Evolutionary conservation across 306 rosid genomes (phyloP).

Genomic region (Hippophae gyantsensis): DNA sequence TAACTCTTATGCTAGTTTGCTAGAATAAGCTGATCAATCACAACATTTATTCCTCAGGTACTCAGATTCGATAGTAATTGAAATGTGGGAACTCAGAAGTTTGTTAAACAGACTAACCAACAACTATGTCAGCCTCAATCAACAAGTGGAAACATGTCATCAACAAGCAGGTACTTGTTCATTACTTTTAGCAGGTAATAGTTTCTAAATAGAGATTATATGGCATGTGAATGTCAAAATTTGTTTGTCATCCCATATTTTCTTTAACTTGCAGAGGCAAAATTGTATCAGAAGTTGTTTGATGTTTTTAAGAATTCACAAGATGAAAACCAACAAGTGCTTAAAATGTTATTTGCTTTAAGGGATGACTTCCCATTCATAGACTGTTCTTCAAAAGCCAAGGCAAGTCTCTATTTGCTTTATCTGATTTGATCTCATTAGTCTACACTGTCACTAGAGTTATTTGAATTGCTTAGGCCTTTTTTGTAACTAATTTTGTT

Average conservation of each 20-base stretch:
- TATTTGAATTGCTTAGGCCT: no score
- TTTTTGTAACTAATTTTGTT: no score
- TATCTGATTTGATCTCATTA: no score
- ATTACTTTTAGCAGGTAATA: not conserved
- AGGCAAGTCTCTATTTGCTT: conserved; percentile 18
- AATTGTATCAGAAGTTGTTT: conserved; percentile 31
- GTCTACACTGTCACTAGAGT: no score
- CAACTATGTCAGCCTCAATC: conserved; percentile 17
- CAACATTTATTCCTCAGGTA: conserved; percentile 14
- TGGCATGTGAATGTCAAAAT: no score
- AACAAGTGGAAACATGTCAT: conserved; percentile 25
- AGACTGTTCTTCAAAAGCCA: conserved; percentile 34
- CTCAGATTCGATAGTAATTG: conserved; percentile 29
- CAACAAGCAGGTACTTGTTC: conserved; percentile 22
- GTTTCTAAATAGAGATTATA: no score
- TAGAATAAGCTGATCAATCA: conserved; percentile 2
- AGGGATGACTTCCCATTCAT: conserved; percentile 42
- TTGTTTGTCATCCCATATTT: not conserved
- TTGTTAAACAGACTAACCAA: conserved; percentile 18
- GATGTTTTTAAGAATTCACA: conserved; percentile 25
- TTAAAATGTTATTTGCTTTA: conserved; percentile 36
- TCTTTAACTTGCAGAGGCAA: conserved; percentile 34
- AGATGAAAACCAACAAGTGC: conserved; percentile 44
- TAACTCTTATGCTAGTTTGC: not conserved
- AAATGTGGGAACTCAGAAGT: conserved; percentile 37